Evolutionary conservation across 2,329 filamentous ascomycete species (phyloP).

Genomic region (Aspergillus melleus): DNA sequence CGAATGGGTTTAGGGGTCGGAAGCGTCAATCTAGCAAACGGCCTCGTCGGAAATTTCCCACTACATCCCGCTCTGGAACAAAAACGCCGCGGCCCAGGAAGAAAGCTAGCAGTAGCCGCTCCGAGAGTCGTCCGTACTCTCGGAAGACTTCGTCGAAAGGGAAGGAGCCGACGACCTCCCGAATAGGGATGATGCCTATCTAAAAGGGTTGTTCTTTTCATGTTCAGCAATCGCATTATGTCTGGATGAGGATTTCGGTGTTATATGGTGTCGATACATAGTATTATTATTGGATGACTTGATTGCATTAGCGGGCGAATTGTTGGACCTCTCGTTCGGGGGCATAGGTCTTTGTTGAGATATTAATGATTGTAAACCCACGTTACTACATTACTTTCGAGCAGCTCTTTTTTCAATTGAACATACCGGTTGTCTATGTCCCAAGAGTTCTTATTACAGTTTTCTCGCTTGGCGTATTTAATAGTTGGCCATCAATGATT

Average conservation of each 20-base stretch:
- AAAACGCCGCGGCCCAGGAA: constrained; percentile 27
- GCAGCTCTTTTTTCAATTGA: background rate
- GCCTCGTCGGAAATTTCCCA: constrained; percentile 26
- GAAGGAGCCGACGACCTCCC: constrained; percentile 25
- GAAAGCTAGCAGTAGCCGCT: constrained; percentile 23
- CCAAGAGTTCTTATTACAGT: background rate
- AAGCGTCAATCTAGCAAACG: constrained; percentile 29
- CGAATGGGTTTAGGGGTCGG: constrained; percentile 22
- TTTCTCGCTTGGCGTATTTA: background rate
- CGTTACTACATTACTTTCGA: background rate
- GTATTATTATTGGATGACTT: constrained; percentile 2
- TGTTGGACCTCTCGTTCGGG: constrained; percentile 1
- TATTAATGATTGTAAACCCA: background rate
- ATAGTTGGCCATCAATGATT: background rate
- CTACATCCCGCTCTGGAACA: constrained; percentile 21
- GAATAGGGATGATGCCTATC: constrained; percentile 42
- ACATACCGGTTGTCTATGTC: background rate
- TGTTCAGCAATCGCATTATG: constrained; percentile 1
- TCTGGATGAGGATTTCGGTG: constrained; percentile 11
- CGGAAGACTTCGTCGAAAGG: constrained; percentile 25
- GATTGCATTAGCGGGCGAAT: constrained; percentile 21
- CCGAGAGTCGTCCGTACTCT: constrained; percentile 21
- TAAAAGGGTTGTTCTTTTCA: constrained; percentile 19
- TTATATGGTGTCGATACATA: constrained; percentile 4
- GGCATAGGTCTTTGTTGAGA: background rate